Conservation (phyloP, 768 basidiomycete species). For the Russula dissimulans region DNA sequence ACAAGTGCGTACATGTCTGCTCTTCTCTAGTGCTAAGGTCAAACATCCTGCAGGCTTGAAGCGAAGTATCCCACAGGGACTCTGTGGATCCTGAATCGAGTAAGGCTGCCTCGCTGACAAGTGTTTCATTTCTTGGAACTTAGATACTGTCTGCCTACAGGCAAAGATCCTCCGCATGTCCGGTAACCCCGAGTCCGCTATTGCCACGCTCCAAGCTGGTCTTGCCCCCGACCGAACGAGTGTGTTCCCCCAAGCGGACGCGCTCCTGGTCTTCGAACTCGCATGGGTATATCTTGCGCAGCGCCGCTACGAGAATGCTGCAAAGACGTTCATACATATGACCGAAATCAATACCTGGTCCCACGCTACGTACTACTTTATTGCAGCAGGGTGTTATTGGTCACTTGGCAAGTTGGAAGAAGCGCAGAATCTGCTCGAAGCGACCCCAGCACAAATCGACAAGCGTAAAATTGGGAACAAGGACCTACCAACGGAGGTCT, state of each 20-base stretch:
- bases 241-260: conserved; percentile 63
- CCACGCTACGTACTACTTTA: conserved; percentile 70
- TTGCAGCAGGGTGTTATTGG: conserved; percentile 67
- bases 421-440: conserved; percentile 53
- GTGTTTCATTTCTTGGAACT: neutral
- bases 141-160: conserved; percentile 26
- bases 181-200: conserved; percentile 53
- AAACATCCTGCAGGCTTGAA: conserved; percentile 34
- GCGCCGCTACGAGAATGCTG: conserved; percentile 56
- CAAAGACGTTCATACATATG: conserved; percentile 54
- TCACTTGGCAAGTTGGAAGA: conserved; percentile 45
- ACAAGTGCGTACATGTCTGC: conserved; percentile 36
- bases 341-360: conserved; percentile 65
- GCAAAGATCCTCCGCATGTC: conserved; percentile 73
- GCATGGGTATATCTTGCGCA: conserved; percentile 67
- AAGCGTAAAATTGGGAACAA: conserved; percentile 57
- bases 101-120: conserved; percentile 21
- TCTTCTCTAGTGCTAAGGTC: neutral
- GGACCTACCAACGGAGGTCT: conserved; percentile 64
- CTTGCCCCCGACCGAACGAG: conserved; percentile 43
- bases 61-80: conserved; percentile 55
- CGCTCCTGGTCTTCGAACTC: conserved; percentile 64
- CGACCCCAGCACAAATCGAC: conserved; percentile 49
- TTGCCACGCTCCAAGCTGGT: conserved; percentile 49
- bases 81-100: conserved; percentile 67